phyloP scores from a whole-genome alignment of 2,329 filamentous ascomycete genomes.

The Aphanoascus verrucosus region DNA sequence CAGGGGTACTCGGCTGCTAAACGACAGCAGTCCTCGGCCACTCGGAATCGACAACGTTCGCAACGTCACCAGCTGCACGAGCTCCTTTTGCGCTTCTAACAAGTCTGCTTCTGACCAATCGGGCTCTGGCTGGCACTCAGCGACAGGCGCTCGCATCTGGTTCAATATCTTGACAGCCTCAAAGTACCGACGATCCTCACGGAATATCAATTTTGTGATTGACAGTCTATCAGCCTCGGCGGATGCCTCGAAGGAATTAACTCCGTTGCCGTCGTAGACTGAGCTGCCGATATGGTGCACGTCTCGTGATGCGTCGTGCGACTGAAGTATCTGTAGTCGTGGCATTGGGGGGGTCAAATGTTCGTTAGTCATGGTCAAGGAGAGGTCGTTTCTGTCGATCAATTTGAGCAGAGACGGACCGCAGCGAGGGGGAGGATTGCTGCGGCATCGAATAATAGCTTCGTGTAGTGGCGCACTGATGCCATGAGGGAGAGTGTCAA shows the following conservation, averaged over 20 bases:
- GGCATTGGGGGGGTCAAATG: constrained; percentile 28
- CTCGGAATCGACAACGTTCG: constrained; percentile 81
- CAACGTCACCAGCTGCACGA: constrained; percentile 75
- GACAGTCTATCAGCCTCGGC: constrained; percentile 74
- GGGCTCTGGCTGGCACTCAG: constrained; percentile 64
- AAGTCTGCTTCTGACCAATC: constrained; percentile 78
- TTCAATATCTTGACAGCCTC: constrained; percentile 81
- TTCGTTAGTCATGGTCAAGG: constrained; percentile 48
- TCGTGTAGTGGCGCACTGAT: constrained; percentile 73
- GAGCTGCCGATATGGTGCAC: constrained; percentile 61
- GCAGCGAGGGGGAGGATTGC: constrained; percentile 71
- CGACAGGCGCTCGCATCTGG: constrained; percentile 65
- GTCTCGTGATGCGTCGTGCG: constrained; percentile 60
- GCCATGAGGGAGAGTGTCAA: constrained; percentile 78
- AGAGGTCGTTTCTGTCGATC: constrained; percentile 72
- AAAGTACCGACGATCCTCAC: constrained; percentile 76
- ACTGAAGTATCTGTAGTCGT: constrained; percentile 37
- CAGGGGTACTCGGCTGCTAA: constrained; percentile 73
- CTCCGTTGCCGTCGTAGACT: constrained; percentile 38
- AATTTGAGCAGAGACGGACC: constrained; percentile 58
- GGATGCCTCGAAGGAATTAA: constrained; percentile 59
- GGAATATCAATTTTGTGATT: constrained; percentile 78
- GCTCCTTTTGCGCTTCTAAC: constrained; percentile 81
- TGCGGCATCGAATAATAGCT: constrained; percentile 71
- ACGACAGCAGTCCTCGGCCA: constrained; percentile 79